Evolutionary conservation across 176 grass and related monocot species (phyloP).

Genomic region (Hyparrhenia diplandra): DNA sequence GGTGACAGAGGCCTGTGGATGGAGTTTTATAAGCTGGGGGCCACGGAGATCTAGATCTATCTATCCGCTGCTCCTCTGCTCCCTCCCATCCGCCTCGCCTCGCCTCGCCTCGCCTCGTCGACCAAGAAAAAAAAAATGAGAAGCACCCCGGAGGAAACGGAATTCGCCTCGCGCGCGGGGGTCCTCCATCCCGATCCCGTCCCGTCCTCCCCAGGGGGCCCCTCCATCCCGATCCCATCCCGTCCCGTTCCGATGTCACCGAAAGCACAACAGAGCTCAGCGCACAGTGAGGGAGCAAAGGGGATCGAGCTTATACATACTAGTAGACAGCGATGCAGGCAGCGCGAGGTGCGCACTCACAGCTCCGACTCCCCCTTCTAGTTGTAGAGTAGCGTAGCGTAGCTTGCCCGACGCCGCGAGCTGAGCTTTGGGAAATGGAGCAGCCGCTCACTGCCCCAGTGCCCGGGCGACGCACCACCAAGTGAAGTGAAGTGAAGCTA

Average conservation of each 20-base stretch:
- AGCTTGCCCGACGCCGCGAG: constrained; percentile 26
- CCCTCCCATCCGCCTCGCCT: background rate
- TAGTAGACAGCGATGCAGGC: constrained; percentile 39
- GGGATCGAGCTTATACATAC: constrained; percentile 8
- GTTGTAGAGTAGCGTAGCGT: background rate
- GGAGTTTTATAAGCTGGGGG: constrained; percentile 24
- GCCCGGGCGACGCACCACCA: background rate
- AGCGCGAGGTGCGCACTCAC: constrained; percentile 34
- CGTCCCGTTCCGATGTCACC: no score
- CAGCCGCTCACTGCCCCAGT: background rate
- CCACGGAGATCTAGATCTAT: constrained; percentile 48
- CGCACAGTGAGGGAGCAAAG: background rate
- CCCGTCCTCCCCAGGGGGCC: background rate
- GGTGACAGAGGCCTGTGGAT: constrained; percentile 3
- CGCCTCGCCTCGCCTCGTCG: background rate
- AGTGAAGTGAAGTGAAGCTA: background rate
- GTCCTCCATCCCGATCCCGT: no score
- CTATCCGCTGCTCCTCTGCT: background rate
- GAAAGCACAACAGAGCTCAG: background rate
- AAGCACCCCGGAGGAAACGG: background rate
- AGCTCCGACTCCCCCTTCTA: background rate
- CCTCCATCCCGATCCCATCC: background rate
- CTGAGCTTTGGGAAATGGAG: constrained; percentile 30
- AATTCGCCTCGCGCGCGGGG: background rate
- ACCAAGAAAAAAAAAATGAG: constrained; percentile 4